These are phyloP conservation scores for Tricholoma terreum DNA, from an alignment of 768 basidiomycete genomes.

Conservation along the genomic window DNA sequence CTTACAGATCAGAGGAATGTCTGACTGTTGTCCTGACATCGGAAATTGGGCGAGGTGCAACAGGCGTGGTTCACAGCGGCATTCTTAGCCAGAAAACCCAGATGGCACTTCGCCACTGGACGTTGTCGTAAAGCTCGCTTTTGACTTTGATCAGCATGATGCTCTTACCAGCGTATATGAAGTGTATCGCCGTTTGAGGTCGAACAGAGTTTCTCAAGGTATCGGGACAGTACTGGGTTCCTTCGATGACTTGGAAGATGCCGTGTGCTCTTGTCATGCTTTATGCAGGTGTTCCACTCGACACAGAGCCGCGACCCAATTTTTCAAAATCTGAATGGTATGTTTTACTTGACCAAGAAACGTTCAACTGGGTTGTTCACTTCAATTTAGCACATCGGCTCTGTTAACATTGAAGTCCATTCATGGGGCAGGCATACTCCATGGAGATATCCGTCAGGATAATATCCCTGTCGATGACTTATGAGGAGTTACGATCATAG, in stretches of 20 bases:
- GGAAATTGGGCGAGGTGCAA: conserved; percentile 18
- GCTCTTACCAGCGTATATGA: conserved; percentile 16
- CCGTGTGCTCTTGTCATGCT: too few species aligned
- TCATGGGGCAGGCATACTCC: conserved; percentile 18
- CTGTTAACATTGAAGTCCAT: conserved; percentile 12
- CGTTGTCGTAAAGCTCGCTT: conserved; percentile 16
- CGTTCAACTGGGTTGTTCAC: conserved; percentile 5
- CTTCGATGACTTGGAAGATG: too few species aligned
- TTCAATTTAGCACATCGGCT: conserved; percentile 11
- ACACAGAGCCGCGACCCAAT: neutral
- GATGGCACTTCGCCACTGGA: conserved; percentile 9
- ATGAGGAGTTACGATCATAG: too few species aligned
- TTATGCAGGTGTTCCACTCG: too few species aligned
- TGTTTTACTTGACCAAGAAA: conserved; percentile 7
- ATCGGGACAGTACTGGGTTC: too few species aligned
- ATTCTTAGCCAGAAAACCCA: conserved; percentile 11
- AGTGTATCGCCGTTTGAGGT: conserved; percentile 12
- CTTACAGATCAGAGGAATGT: conserved; percentile 13
- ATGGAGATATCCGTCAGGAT: conserved; percentile 16
- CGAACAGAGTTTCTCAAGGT: conserved; percentile 12
- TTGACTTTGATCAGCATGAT: conserved; percentile 12
- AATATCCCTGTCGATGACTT: conserved; percentile 14
- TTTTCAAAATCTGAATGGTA: conserved; percentile 12
- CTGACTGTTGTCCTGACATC: conserved; percentile 13
- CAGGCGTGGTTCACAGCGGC: conserved; percentile 16